phyloP scores from a whole-genome alignment of 768 basidiomycete species.

The Floccularia luteovirens region DNA sequence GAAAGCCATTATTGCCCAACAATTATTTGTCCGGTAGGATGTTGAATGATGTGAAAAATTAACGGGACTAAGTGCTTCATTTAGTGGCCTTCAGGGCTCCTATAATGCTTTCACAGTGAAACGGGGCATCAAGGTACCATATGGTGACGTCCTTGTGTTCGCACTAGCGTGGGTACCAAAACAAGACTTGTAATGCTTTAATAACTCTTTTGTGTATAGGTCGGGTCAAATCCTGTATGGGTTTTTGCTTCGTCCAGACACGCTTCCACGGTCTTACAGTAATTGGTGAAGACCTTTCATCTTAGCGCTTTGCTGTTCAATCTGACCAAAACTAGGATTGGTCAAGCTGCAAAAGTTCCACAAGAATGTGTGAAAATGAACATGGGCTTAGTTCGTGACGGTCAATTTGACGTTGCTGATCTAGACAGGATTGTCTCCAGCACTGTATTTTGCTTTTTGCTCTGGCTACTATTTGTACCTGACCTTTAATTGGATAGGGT shows the following conservation, averaged over 20 bases:
- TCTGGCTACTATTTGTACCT: not conserved
- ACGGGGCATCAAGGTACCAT: conserved; percentile 63
- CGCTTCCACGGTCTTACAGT: conserved; percentile 71
- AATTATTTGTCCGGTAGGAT: conserved; percentile 78
- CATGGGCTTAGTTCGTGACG: conserved; percentile 47
- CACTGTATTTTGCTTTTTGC: conserved; percentile 25
- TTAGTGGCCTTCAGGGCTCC: conserved; percentile 82
- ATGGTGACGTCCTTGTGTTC: conserved; percentile 82
- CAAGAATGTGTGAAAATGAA: conserved; percentile 55
- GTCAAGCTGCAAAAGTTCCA: conserved; percentile 58
- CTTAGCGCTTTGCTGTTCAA: not conserved
- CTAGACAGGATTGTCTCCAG: conserved; percentile 47
- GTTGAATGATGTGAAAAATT: not conserved
- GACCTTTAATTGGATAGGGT: conserved; percentile 25
- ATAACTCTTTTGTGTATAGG: conserved; percentile 22
- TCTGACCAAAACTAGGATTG: conserved; percentile 44
- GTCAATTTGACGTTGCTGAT: conserved; percentile 44
- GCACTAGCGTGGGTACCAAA: conserved; percentile 47
- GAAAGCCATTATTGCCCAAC: conserved; percentile 69
- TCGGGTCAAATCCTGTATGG: conserved; percentile 85
- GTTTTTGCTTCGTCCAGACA: conserved; percentile 73
- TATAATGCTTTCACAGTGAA: conserved; percentile 74
- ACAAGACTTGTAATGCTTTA: not conserved
- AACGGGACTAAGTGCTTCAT: not conserved
- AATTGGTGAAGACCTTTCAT: conserved; percentile 43